Percentiles rank a stretch among this genome's conserved stretches.
These are phyloP conservation scores for Neoascochyta sp. DNA, from an alignment of 2,329 filamentous ascomycete species.

Conservation along the genomic window DNA sequence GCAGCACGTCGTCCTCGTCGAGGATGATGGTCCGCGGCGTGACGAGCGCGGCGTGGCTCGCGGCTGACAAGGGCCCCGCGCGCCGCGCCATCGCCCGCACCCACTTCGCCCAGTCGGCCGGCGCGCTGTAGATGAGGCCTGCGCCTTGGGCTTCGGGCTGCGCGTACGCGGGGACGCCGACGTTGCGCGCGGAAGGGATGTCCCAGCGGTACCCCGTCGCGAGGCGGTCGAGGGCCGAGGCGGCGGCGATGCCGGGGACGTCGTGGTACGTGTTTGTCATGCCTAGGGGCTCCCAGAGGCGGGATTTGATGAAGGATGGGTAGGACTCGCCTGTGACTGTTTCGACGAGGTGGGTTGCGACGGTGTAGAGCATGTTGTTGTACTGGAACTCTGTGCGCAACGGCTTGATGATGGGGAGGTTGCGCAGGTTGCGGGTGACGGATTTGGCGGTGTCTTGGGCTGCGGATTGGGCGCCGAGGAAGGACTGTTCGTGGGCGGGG, in stretches of 20 bases:
- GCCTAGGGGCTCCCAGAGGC: conserved; percentile 41
- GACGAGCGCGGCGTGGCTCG: conserved; percentile 12
- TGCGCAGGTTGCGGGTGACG: conserved; percentile 34
- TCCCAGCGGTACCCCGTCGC: conserved; percentile 16
- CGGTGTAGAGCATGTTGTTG: conserved; percentile 53
- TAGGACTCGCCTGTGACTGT: conserved; percentile 38
- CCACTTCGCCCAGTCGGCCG: conserved; percentile 21
- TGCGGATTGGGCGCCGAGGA: conserved; percentile 6
- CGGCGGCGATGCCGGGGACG: conserved; percentile 30
- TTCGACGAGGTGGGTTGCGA: conserved; percentile 47
- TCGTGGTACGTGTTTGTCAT: conserved; percentile 41
- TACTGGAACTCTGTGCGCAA: conserved; percentile 48
- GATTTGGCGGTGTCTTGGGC: conserved; percentile 11
- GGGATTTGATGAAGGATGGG: conserved; percentile 29
- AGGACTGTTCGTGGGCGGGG: conserved; percentile 28
- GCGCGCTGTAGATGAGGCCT: conserved; percentile 18
- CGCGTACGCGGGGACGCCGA: conserved; percentile 5
- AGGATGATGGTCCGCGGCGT: conserved; percentile 10
- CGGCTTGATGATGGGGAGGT: conserved; percentile 42
- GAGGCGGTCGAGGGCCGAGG: conserved; percentile 2
- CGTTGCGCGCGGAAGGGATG: conserved; percentile 1
- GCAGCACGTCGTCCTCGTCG: conserved; percentile 7
- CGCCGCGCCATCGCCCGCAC: conserved; percentile 20
- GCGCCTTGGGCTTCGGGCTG: conserved; percentile 21
- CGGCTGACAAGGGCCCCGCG: conserved; percentile 4